phyloP scores from a whole-genome alignment of 495 filamentous ascomycete species.

The Jackrogersella multiformis region DNA sequence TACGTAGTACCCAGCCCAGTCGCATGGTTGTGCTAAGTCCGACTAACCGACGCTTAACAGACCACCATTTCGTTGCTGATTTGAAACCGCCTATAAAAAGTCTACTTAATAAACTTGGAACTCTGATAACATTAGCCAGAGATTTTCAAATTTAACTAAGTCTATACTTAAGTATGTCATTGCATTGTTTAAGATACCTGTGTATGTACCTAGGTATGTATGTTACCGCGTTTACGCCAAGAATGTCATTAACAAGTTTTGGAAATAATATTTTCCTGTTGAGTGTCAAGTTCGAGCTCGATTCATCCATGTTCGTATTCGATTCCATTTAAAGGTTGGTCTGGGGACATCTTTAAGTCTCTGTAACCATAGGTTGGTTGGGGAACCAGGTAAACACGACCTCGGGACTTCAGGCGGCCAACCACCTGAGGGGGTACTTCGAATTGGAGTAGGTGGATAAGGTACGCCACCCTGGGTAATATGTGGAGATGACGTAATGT shows the following conservation, averaged over 20 bases:
- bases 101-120: not conserved
- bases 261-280: not conserved
- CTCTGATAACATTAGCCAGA: not conserved
- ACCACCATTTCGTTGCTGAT: not conserved
- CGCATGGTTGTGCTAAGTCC: constrained; percentile 4
- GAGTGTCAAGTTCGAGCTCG: constrained; percentile 16
- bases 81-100: constrained; percentile 15
- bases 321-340: constrained; percentile 28
- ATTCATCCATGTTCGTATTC: constrained; percentile 30
- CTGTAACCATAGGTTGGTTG: constrained; percentile 25
- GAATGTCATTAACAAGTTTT: not conserved
- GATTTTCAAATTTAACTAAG: no score
- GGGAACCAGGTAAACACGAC: constrained; percentile 26
- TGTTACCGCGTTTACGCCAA: not conserved
- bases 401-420: no score
- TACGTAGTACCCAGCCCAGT: constrained; percentile 12
- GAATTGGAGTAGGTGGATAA: not conserved
- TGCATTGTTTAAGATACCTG: no score
- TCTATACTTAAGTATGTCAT: no score
- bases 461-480: constrained; percentile 17
- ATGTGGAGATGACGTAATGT: constrained; percentile 32
- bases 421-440: constrained; percentile 11
- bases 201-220: not conserved
- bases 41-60: not conserved
- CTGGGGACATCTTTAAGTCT: constrained; percentile 10